phyloP scores from a whole-genome alignment of 345 rosid genomes.

The Luvunga scandens region DNA sequence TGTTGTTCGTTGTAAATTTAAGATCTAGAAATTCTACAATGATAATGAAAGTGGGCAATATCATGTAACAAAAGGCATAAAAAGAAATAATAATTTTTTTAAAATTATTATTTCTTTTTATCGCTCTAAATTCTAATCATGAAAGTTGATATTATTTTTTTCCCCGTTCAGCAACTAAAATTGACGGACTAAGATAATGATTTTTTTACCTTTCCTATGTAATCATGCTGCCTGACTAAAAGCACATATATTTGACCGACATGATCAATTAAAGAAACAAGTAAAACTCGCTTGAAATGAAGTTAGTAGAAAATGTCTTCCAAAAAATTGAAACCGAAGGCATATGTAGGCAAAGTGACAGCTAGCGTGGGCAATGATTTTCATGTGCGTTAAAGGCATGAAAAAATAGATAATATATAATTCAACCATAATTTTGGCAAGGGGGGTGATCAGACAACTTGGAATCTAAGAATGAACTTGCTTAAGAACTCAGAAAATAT shows the following conservation, averaged over 20 bases:
- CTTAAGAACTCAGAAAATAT: constrained; percentile 16
- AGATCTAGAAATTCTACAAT: no score
- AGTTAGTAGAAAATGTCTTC: background rate
- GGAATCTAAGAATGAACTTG: constrained; percentile 34
- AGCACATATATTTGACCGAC: background rate
- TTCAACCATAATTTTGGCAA: constrained; percentile 6
- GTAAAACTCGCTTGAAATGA: background rate
- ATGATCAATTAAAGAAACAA: background rate
- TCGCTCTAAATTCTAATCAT: background rate
- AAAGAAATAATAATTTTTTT: no score
- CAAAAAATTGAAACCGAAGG: background rate
- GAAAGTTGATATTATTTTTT: background rate
- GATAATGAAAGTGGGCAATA: background rate
- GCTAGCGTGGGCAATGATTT: constrained; percentile 14
- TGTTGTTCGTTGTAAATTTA: no score
- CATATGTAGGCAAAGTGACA: constrained; percentile 1
- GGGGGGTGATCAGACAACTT: constrained; percentile 11
- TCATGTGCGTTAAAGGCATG: constrained; percentile 10
- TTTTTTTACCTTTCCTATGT: background rate
- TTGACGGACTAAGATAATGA: background rate
- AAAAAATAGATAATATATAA: background rate
- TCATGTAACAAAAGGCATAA: background rate
- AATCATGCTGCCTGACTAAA: constrained; percentile 1
- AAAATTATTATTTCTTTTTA: background rate
- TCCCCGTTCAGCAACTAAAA: background rate